Base-by-base conservation (phyloP, 2,329 filamentous ascomycete genomes). In the Chalaropsis ovoidea region DNA sequence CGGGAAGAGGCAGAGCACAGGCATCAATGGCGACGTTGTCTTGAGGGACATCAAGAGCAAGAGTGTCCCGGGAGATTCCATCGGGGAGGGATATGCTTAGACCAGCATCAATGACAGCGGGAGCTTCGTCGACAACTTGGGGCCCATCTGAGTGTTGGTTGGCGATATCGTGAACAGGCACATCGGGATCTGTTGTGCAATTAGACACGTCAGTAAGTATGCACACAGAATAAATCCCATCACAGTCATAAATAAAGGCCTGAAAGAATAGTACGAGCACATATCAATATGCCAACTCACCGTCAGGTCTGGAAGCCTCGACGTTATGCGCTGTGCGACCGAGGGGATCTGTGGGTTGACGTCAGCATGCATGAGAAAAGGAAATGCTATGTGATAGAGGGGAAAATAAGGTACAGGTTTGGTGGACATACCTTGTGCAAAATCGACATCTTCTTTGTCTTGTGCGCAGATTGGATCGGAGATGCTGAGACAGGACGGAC, bases 221-320 rank as follows among this genome's bases (percentile, higher is more conserved):
- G 4, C 35, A 39, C 35, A 47, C 1, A 47, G 54, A 13, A 58
- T 27, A 39, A 39, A 58, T 52, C 35, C 8, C 15, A 22, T 31
- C 6, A 19, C 24, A 17, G 54, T 8, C 24, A 58, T 6, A n/a
- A 8, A 58, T 7, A 35, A 39, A 39, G 15, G 6, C 6, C 27
- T 3, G 11, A n/a, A 39, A 8, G 17, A 39, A 58, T 5, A 39
- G 24, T 27, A 58, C 39, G 8, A 8, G 43, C 3, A 19, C 15
- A 39, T 13, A 39, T 58, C 27, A 58, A 10, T 19, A 39, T 39
- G 60, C 64, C 60, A 65, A 62, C 60, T 62, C 60, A 65, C 58
- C 64, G 17, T 35, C 24, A 17, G 7, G 54, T 31, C 27, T 35
- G 10, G 13, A 11, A 19, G 5, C 27, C 15, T n/a, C 27, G n/a